Conservation (phyloP, 768 basidiomycete genomes). For the Naganishia vaughanmartiniae region DNA sequence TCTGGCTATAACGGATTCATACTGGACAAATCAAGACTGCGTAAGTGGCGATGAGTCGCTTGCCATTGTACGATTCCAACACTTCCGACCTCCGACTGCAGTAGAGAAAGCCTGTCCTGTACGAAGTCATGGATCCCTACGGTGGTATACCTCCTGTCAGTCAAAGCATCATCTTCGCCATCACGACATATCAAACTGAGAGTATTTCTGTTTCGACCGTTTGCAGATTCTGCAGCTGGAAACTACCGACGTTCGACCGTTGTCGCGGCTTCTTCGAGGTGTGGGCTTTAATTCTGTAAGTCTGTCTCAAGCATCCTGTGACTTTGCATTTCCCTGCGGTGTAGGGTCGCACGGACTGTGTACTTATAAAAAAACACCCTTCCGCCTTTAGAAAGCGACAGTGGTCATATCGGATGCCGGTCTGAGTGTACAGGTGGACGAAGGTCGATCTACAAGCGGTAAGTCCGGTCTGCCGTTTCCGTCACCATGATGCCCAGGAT, state of each 20-base stretch:
- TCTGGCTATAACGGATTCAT: no score
- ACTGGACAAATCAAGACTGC: neutral
- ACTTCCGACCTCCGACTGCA: neutral
- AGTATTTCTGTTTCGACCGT: neutral
- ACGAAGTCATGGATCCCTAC: neutral
- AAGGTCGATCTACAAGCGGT: conserved; percentile 78
- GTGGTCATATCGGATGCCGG: conserved; percentile 69
- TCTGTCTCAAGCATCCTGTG: conserved; percentile 23
- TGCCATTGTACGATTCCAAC: neutral
- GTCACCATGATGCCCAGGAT: neutral
- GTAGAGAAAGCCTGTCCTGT: neutral
- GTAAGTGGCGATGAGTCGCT: neutral
- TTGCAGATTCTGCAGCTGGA: conserved; percentile 50
- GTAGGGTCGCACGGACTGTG: conserved; percentile 5
- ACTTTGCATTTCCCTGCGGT: neutral
- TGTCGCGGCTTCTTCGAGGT: conserved; percentile 73
- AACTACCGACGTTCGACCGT: conserved; percentile 69
- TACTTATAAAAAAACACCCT: neutral
- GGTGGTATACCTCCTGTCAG: conserved; percentile 1
- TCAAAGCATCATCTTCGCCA: neutral
- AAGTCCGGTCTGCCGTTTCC: conserved; percentile 36
- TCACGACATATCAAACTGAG: no score
- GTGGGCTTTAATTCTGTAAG: conserved; percentile 77
- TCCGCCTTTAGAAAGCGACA: conserved; percentile 59
- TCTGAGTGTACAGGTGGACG: conserved; percentile 76